phyloP scores from a whole-genome alignment of 2,329 filamentous ascomycete species.

The Drechslerella coelobrocha region DNA sequence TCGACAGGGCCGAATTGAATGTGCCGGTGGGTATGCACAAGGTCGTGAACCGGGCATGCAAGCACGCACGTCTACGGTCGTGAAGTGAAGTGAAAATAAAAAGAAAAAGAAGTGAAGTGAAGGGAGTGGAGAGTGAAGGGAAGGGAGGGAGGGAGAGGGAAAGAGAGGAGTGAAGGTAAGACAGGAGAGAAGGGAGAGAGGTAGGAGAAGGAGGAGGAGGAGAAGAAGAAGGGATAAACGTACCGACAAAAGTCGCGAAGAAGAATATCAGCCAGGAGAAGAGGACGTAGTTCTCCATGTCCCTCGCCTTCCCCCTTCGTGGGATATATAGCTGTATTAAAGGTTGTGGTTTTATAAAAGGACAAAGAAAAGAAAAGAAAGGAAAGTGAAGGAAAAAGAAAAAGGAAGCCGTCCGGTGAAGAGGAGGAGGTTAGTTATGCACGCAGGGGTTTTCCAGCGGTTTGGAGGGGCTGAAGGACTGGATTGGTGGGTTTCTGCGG shows the following conservation, averaged over 20 bases:
- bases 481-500: slow-evolving; percentile 11
- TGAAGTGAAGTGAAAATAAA: background rate
- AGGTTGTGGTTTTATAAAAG: slow-evolving; percentile 2
- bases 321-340: background rate
- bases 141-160: slow-evolving; percentile 1
- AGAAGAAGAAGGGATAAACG: slow-evolving; percentile 1
- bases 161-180: slow-evolving; percentile 4
- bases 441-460: slow-evolving; percentile 3
- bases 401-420: slow-evolving; percentile 2
- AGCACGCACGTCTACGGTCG: background rate
- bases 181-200: background rate
- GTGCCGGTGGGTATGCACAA: slow-evolving; percentile 17
- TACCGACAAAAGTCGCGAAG: slow-evolving; percentile 50
- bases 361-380: background rate
- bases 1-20: background rate
- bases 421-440: slow-evolving; percentile 14
- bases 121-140: background rate
- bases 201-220: background rate
- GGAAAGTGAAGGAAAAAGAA: background rate
- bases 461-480: slow-evolving; percentile 11
- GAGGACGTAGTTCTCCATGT: slow-evolving; percentile 50
- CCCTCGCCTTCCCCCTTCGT: slow-evolving; percentile 8
- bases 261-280: slow-evolving; percentile 50
- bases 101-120: background rate
- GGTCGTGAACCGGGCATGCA: slow-evolving; percentile 3